Base-by-base conservation (phyloP, 2,329 filamentous ascomycete genomes). In the Stagonosporopsis tanaceti region DNA sequence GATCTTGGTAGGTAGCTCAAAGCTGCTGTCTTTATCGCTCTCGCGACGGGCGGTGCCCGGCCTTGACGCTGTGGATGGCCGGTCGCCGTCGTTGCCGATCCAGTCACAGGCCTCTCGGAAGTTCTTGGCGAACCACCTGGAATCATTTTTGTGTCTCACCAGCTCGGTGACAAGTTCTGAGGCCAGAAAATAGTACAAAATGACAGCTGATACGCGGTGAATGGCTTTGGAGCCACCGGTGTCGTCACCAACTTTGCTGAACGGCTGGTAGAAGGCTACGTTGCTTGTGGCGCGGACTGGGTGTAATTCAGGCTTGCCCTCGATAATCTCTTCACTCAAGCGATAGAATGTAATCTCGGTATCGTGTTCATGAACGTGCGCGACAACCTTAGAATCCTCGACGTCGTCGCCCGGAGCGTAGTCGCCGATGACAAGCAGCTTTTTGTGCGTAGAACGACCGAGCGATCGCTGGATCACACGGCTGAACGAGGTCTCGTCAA, bases 331-430 rank as follows among this genome's bases (percentile, higher is more conserved):
- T 28, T 70, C 62, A 35, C 58, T 56, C 22, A 69, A 61, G 44
- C 68, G 68, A 51, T 68, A 70, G 20, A 71, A 71, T 38, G 65
- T 68, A 24, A 70, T 67, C 40, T 69, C 68, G 25, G 68, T 67
- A 41, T 67, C 64, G 50, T 71, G 63, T 25, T 63, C 55, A 59
- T 71, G 68, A 39, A 71, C 65, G 45, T 71, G 68, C 11, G 68
- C 68, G 12, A 63, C 64, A 25, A 71, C 68, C 25, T 66, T 62
- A 41, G 63, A 64, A 9, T 68, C 66, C 28, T 66, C 63, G 51
- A 62, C 59, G 4, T 64, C 63, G 28, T 66, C 53, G 27, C 68
- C 68, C 45, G 68, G 68, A 14, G 67, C 65, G 57, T 71, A 71
- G n/a, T 62, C 66, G 42, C 68, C 68, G 37, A 71, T 68, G 39